Evolutionary conservation across 1,139 yeast species (phyloP).

Genomic region (Pichia sp.): DNA sequence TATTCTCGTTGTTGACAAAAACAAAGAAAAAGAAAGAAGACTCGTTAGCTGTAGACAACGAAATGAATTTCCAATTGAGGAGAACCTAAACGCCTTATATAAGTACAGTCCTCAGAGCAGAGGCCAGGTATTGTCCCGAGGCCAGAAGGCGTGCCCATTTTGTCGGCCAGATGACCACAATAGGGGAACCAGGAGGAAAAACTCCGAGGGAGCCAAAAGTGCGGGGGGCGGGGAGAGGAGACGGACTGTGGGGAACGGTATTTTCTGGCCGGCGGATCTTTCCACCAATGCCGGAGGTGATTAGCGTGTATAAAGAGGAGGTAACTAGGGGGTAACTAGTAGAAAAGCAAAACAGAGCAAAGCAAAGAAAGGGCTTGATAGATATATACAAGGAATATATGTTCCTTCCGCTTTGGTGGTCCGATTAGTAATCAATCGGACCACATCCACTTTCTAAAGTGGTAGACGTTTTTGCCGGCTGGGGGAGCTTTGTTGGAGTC

Average conservation of each 20-base stretch:
- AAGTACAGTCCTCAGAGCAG: not conserved
- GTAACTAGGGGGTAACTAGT: too few species aligned
- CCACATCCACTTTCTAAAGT: constrained; percentile 3
- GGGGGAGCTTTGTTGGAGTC: not conserved
- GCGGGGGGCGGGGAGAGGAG: not conserved
- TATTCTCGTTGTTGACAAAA: not conserved
- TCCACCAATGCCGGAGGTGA: not conserved
- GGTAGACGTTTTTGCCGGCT: not conserved
- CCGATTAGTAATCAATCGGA: not conserved
- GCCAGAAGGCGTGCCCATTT: not conserved
- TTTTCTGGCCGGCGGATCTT: not conserved
- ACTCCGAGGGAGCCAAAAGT: not conserved
- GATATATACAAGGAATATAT: too few species aligned
- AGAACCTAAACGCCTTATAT: not conserved
- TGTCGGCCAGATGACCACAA: not conserved
- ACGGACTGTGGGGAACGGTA: not conserved
- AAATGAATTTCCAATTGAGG: not conserved
- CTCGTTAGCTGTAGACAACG: too few species aligned
- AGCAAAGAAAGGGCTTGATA: not conserved
- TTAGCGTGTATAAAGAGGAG: too few species aligned
- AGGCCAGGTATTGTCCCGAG: not conserved
- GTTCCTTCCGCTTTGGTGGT: too few species aligned
- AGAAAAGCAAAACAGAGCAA: not conserved
- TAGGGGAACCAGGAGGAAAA: not conserved
- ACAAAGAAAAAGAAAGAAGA: not conserved